Evolutionary conservation across 345 rosid species (phyloP).

Genomic region (Gossypium mustelinum): DNA sequence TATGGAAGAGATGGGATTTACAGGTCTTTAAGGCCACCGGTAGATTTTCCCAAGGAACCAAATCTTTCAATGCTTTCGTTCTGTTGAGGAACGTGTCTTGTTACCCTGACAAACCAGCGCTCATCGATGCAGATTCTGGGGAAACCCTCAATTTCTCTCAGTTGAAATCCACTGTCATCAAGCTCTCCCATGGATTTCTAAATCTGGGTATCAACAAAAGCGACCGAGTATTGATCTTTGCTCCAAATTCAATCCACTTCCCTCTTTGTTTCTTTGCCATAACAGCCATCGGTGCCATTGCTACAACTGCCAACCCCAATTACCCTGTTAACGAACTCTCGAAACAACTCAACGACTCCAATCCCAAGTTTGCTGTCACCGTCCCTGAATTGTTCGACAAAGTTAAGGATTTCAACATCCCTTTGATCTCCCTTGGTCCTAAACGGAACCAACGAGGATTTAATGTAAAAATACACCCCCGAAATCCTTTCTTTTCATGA

Average conservation of each 20-base stretch:
- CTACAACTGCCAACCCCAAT: slow-evolving; percentile 74
- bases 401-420: slow-evolving; percentile 54
- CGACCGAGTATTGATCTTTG: slow-evolving; percentile 64
- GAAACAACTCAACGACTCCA: slow-evolving; percentile 65
- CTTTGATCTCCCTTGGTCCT: slow-evolving; percentile 53
- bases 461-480: slow-evolving; percentile 16
- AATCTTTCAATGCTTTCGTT: slow-evolving; percentile 55
- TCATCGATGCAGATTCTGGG: slow-evolving; percentile 60
- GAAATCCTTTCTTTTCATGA: slow-evolving; percentile 38
- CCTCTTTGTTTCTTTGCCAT: slow-evolving; percentile 73
- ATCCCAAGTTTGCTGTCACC: slow-evolving; percentile 61
- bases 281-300: slow-evolving; percentile 59
- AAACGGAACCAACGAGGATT: slow-evolving; percentile 19
- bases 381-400: slow-evolving; percentile 58
- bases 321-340: slow-evolving; percentile 59
- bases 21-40: slow-evolving; percentile 63
- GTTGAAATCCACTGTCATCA: slow-evolving; percentile 50
- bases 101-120: slow-evolving; percentile 57
- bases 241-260: slow-evolving; percentile 75
- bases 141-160: slow-evolving; percentile 53
- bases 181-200: slow-evolving; percentile 61
- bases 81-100: slow-evolving; percentile 53
- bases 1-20: slow-evolving; percentile 78
- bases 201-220: slow-evolving; percentile 57
- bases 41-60: slow-evolving; percentile 56